Evolutionary conservation across 768 basidiomycete species (phyloP).

Genomic region (Pleurotus eryngii): DNA sequence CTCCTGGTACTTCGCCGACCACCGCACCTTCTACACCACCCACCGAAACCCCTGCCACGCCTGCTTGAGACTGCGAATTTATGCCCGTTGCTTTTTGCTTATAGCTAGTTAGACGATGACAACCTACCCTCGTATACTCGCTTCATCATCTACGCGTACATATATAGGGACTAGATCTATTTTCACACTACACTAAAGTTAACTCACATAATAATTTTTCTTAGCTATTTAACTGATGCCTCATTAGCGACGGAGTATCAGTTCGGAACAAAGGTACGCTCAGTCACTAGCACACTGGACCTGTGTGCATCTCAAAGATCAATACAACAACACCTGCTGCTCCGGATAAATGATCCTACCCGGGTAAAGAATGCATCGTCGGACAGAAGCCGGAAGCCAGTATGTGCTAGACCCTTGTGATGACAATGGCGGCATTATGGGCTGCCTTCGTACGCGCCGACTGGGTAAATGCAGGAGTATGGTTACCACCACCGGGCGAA

Average conservation of each 20-base stretch:
- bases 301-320: too few species aligned
- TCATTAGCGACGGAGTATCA: too few species aligned
- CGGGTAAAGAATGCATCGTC: constrained; percentile 55
- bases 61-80: too few species aligned
- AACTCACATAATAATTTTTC: too few species aligned
- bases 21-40: neutral
- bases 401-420: constrained; percentile 59
- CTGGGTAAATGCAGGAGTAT: constrained; percentile 63
- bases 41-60: neutral
- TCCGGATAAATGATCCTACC: constrained; percentile 33
- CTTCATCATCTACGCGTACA: neutral
- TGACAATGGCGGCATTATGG: constrained; percentile 53
- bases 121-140: too few species aligned
- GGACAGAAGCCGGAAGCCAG: constrained; percentile 55
- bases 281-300: too few species aligned
- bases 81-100: too few species aligned
- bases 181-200: too few species aligned
- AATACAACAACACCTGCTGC: neutral
- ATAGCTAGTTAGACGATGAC: too few species aligned
- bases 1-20: constrained; percentile 7
- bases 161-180: neutral
- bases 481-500: constrained; percentile 66
- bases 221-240: too few species aligned
- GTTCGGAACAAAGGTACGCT: too few species aligned
- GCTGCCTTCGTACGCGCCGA: constrained; percentile 60